Evolutionary conservation across 108 stramenopile species (phyloP), one percentile per base, ranked within the genome.

Genomic region (Cyclostephanos invisitatus): DNA sequence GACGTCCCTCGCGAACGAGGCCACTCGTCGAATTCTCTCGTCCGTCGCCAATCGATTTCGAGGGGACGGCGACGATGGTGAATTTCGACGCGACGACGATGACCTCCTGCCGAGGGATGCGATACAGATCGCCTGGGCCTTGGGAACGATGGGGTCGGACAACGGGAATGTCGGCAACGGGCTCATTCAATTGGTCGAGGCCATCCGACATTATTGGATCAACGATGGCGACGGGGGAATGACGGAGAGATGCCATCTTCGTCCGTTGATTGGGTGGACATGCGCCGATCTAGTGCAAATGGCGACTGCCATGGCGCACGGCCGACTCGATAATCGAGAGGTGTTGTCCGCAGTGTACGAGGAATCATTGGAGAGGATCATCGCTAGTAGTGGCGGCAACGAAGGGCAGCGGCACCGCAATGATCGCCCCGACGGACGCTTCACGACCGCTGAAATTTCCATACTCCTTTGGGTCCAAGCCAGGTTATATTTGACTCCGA

Each of bases 381-480:
- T 38, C 74, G 70, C 70, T 53, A 37, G 64, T 53, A 32, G 10
- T 44, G 10, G 18, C 12, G 14, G 20, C 29, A 20, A n/a, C 2
- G 20, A 4, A 9, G 3, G 60, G 37, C 25, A 7, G 40, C 25
- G 42, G 21, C 5, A 21, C 10, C 18, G 29, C 35, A 47, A 46
- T 21, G 66, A 66, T 15, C 44, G 44, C 44, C 15, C 44, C 44
- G 15, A 46, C 44, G 44, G 38, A 48, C 21, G 49, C 22, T 93
- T 89, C 50, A 76, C 75, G 50, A 71, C 78, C 10, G 85, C 88
- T 74, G 92, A 93, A 74, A 64, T 88, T 9, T 84, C 85, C 47
- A 82, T 91, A 40, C 62, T 93, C 64, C 68, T 93, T 7, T 93
- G 92, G 92, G 87, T 78, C 24, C 90, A 91, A 53, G 92, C 92